These are phyloP conservation scores for Lepidium didymum DNA, from an alignment of 345 rosid species.

Conservation along the genomic window DNA sequence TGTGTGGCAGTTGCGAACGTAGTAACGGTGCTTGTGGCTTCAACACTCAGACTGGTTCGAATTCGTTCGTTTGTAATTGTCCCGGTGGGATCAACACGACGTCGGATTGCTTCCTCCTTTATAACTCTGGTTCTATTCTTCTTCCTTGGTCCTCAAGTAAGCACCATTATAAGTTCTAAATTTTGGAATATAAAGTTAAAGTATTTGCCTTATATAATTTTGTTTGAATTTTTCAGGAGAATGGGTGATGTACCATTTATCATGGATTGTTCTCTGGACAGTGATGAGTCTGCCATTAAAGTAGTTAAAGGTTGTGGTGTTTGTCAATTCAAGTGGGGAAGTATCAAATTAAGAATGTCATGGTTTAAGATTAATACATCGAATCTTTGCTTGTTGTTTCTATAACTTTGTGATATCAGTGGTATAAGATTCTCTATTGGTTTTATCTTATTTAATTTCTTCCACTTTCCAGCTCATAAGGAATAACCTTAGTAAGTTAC, in stretches of 20 bases:
- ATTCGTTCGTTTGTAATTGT: slow-evolving; percentile 58
- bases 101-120: slow-evolving; percentile 51
- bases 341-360: not conserved
- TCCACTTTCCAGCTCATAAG: slow-evolving; percentile 12
- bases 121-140: slow-evolving; percentile 7
- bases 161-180: not conserved
- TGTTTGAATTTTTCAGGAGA: not conserved
- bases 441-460: not conserved
- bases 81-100: slow-evolving; percentile 65
- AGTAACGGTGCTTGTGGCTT: slow-evolving; percentile 81
- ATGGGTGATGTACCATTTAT: slow-evolving; percentile 4
- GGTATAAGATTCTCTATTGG: not conserved
- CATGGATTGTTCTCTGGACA: slow-evolving; percentile 15
- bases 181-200: not conserved
- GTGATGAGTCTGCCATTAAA: slow-evolving; percentile 7
- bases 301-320: not conserved
- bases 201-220: not conserved
- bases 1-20: slow-evolving; percentile 64
- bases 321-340: not conserved
- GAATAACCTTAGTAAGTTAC: not conserved
- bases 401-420: not conserved
- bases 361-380: not conserved
- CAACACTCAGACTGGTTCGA: slow-evolving; percentile 29
- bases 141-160: slow-evolving; percentile 27
- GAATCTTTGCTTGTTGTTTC: not conserved